phyloP scores from a whole-genome alignment of 2,329 filamentous ascomycete genomes.

The Epichloe coenophiala region DNA sequence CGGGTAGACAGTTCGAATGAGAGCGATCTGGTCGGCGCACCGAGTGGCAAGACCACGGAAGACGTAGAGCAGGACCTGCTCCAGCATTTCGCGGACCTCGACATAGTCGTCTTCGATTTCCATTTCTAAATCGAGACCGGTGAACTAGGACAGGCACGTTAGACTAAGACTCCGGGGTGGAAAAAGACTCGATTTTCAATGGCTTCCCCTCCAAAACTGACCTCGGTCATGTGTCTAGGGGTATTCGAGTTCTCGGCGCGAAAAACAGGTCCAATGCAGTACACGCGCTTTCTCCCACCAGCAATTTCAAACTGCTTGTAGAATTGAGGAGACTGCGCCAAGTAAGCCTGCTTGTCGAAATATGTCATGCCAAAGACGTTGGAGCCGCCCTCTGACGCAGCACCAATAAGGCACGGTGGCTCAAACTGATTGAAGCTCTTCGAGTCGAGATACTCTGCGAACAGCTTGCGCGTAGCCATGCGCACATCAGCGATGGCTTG shows the following conservation, averaged over 20 bases:
- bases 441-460: constrained; percentile 60
- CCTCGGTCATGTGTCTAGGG: constrained; percentile 70
- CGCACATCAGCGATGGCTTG: constrained; percentile 56
- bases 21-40: constrained; percentile 59
- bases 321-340: constrained; percentile 72
- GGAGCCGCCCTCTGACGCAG: constrained; percentile 82
- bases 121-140: constrained; percentile 82
- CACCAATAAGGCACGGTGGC: constrained; percentile 77
- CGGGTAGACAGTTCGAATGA: constrained; percentile 60
- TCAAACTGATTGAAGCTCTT: constrained; percentile 73
- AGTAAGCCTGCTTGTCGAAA: constrained; percentile 70
- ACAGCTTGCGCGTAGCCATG: constrained; percentile 52
- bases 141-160: constrained; percentile 35
- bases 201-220: constrained; percentile 13
- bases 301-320: constrained; percentile 84
- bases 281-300: constrained; percentile 63
- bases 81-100: constrained; percentile 60
- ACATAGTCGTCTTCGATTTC: constrained; percentile 68
- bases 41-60: constrained; percentile 45
- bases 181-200: background rate
- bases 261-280: constrained; percentile 70
- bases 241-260: constrained; percentile 80
- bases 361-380: constrained; percentile 88
- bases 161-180: background rate
- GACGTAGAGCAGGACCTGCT: constrained; percentile 63